A percentile compares a stretch with the other conserved stretches of the same genome.
Conservation (phyloP, 169 alveolate species). For the Plasmodium chabaudi region DNA sequence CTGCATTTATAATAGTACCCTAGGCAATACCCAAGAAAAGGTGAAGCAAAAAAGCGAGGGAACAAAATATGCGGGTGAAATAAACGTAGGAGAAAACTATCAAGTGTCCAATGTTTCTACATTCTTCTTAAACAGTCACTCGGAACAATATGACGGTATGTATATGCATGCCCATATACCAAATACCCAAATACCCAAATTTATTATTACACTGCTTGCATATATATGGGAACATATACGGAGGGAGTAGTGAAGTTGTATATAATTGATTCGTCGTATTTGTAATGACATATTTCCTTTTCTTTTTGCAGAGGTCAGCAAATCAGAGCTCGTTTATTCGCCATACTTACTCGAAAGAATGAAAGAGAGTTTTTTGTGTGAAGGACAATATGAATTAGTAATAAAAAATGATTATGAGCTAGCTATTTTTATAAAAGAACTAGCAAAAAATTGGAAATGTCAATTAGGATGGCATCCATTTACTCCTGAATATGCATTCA, state of each 20-base stretch:
- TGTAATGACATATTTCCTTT: not conserved
- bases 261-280: not conserved
- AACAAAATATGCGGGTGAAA: constrained; percentile 81
- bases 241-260: no score
- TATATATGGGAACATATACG: not conserved
- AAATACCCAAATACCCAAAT: no score
- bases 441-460: constrained; percentile 90
- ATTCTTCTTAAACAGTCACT: constrained; percentile 85
- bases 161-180: constrained; percentile 13
- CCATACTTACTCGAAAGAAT: constrained; percentile 88
- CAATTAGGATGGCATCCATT: constrained; percentile 92
- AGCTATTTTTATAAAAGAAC: constrained; percentile 86
- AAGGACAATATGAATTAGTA: constrained; percentile 84
- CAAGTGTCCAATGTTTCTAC: constrained; percentile 91
- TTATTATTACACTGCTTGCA: not conserved
- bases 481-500: constrained; percentile 91
- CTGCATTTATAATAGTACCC: constrained; percentile 22
- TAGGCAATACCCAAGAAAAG: constrained; percentile 71
- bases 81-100: constrained; percentile 87
- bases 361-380: constrained; percentile 79
- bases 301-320: constrained; percentile 61
- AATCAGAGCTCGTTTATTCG: constrained; percentile 88
- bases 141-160: constrained; percentile 71
- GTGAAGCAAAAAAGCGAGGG: constrained; percentile 85
- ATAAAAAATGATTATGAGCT: constrained; percentile 87